phyloP scores from a whole-genome alignment of 2,329 filamentous ascomycete species.

The Sporothrix pseudoabietina region DNA sequence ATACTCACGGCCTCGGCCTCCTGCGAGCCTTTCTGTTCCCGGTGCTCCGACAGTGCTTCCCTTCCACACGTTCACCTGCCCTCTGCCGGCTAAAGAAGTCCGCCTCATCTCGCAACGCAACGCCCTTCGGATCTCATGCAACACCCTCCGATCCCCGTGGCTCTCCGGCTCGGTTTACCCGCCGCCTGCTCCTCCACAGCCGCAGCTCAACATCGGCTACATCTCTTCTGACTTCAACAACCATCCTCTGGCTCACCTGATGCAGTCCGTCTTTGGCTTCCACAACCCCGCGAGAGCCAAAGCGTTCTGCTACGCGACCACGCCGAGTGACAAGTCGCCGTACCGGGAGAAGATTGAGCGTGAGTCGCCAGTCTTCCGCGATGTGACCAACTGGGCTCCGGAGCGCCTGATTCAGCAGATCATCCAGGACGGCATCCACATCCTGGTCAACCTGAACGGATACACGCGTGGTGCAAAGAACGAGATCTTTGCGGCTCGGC shows the following conservation, averaged over 20 bases:
- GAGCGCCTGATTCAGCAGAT: conserved; percentile 87
- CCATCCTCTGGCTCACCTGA: conserved; percentile 91
- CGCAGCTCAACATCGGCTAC: conserved; percentile 89
- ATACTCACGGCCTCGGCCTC: conserved; percentile 75
- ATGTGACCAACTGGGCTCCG: conserved; percentile 83
- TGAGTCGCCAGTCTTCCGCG: conserved; percentile 87
- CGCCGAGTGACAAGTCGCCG: conserved; percentile 81
- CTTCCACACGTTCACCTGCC: conserved; percentile 97
- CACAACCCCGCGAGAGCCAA: conserved; percentile 74
- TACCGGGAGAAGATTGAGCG: conserved; percentile 92
- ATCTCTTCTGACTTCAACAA: conserved; percentile 99
- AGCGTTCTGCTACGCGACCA: conserved; percentile 95
- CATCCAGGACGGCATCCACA: conserved; percentile 83
- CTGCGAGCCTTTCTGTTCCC: conserved; percentile 72
- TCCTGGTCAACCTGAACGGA: conserved; percentile 95
- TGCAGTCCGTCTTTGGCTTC: conserved; percentile 97
- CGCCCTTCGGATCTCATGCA: conserved; percentile 87
- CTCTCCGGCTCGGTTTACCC: conserved; percentile 76
- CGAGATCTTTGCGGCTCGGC: conserved; percentile 92
- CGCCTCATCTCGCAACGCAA: conserved; percentile 94
- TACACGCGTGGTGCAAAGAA: conserved; percentile 97
- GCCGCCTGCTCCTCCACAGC: conserved; percentile 80
- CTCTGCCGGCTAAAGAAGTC: conserved; percentile 86
- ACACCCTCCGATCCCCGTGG: conserved; percentile 85
- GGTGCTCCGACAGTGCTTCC: conserved; percentile 91